Conservation (phyloP, 2,329 filamentous ascomycete genomes). For the Elsinoe necatrix region DNA sequence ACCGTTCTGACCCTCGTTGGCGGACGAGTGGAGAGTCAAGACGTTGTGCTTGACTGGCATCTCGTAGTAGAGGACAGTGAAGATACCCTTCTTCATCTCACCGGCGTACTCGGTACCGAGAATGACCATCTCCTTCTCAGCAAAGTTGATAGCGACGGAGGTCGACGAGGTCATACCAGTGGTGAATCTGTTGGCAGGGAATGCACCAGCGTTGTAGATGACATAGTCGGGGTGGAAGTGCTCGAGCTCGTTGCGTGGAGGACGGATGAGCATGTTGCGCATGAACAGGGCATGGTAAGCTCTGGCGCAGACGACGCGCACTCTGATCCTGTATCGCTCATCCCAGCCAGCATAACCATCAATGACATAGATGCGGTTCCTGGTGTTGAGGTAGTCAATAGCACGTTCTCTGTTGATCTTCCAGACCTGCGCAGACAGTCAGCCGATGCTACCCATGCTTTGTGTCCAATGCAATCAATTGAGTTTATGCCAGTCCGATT, state of each 20-base stretch:
- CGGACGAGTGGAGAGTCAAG: slow-evolving; percentile 93
- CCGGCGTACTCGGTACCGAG: slow-evolving; percentile 97
- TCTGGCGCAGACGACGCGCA: slow-evolving; percentile 95
- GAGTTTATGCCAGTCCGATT: slow-evolving; percentile 17
- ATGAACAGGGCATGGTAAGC: slow-evolving; percentile 99
- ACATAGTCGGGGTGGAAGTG: slow-evolving; percentile 99
- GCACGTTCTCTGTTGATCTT: slow-evolving; percentile 98
- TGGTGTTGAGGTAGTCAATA: slow-evolving; percentile 97
- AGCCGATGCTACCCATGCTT: background rate
- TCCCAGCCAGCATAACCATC: slow-evolving; percentile 98
- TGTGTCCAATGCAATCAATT: slow-evolving; percentile 8
- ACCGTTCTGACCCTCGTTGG: slow-evolving; percentile 88
- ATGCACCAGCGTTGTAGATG: slow-evolving; percentile 98
- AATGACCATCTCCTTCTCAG: slow-evolving; percentile 99
- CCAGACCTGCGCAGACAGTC: slow-evolving; percentile 69
- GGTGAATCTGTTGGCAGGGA: slow-evolving; percentile 97
- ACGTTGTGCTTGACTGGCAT: slow-evolving; percentile 99
- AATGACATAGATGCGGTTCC: slow-evolving; percentile 96
- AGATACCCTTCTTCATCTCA: slow-evolving; percentile 94
- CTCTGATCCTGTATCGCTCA: slow-evolving; percentile 92
- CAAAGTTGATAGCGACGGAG: slow-evolving; percentile 97
- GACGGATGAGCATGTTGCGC: slow-evolving; percentile 99
- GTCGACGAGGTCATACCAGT: slow-evolving; percentile 98
- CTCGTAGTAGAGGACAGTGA: slow-evolving; percentile 99
- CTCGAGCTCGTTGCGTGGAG: slow-evolving; percentile 81